phyloP scores from a whole-genome alignment of 768 basidiomycete genomes.

The Leucosporidium yakuticum region DNA sequence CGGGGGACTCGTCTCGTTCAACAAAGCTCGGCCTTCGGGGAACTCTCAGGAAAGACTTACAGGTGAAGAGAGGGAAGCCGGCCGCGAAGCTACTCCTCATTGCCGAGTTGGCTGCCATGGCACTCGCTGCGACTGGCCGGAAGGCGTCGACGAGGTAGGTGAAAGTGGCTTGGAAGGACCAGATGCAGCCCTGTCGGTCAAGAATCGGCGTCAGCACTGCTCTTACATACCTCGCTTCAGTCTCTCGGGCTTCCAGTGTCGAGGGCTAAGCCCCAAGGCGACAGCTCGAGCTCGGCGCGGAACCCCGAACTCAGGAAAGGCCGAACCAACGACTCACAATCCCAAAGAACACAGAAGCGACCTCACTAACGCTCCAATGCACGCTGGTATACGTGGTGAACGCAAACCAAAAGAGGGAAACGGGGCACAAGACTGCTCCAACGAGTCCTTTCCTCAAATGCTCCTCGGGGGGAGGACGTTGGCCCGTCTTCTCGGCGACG shows the following conservation, averaged over 20 bases:
- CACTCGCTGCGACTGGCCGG: conserved; percentile 54
- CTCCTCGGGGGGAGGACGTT: conserved; percentile 33
- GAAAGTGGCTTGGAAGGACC: conserved; percentile 50
- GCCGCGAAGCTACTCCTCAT: conserved; percentile 51
- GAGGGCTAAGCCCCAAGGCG: too few relatives aligned
- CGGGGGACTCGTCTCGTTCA: too few relatives aligned
- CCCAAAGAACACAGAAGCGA: conserved; percentile 40
- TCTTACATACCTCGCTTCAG: too few relatives aligned
- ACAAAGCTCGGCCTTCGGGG: too few relatives aligned
- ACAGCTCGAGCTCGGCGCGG: conserved; percentile 43
- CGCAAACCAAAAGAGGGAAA: conserved; percentile 50
- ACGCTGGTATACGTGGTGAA: conserved; percentile 52
- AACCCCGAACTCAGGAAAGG: neutral
- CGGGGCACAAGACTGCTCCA: conserved; percentile 23
- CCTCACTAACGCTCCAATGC: conserved; percentile 47
- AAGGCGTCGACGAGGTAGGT: conserved; percentile 54
- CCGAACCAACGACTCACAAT: neutral
- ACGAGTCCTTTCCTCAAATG: conserved; percentile 28
- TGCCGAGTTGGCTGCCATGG: conserved; percentile 62
- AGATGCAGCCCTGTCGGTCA: conserved; percentile 44
- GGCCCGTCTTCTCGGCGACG: conserved; percentile 7
- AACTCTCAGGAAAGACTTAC: conserved; percentile 38
- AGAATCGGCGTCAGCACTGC: too few relatives aligned
- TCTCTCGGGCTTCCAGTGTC: too few relatives aligned
- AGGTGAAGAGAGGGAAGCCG: conserved; percentile 56